These are phyloP conservation scores for Diplodia seriata DNA, from an alignment of 2,329 filamentous ascomycete species.

Conservation along the genomic window DNA sequence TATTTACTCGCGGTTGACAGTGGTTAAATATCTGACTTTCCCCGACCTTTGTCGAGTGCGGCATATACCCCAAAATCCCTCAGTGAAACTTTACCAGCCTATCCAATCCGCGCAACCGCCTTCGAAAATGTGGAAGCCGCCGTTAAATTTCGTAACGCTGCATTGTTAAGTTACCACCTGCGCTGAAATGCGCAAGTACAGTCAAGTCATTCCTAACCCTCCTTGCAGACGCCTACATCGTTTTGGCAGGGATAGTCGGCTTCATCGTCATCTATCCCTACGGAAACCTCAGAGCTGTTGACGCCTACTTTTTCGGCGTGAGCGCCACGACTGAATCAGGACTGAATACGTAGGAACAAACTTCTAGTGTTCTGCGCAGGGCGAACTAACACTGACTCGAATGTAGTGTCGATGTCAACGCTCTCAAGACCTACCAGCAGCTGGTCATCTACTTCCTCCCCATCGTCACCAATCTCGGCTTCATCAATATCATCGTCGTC, in stretches of 20 bases:
- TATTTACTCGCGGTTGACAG: too few species aligned
- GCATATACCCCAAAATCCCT: too few species aligned
- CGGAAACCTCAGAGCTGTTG: constrained; percentile 53
- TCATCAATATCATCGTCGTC: constrained; percentile 60
- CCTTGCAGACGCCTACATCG: constrained; percentile 50
- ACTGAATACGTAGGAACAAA: constrained; percentile 53
- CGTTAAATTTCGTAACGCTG: constrained; percentile 38
- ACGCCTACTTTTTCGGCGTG: constrained; percentile 60
- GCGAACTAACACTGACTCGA: constrained; percentile 34
- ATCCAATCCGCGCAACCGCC: too few species aligned
- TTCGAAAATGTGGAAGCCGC: constrained; percentile 36
- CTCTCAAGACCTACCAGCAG: constrained; percentile 59
- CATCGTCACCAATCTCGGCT: constrained; percentile 57
- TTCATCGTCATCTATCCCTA: constrained; percentile 49
- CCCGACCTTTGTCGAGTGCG: too few species aligned
- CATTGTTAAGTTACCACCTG: constrained; percentile 36
- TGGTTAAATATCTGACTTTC: too few species aligned
- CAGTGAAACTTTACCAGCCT: too few species aligned
- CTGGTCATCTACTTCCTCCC: constrained; percentile 60
- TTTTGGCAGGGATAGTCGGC: constrained; percentile 46
- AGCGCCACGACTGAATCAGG: constrained; percentile 60
- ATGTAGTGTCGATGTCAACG: constrained; percentile 58
- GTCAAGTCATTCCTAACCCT: neutral
- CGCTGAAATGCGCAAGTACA: neutral
- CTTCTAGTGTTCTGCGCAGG: too few species aligned